A percentile compares a stretch with the other conserved stretches of the same genome.
phyloP scores from a whole-genome alignment of 1,284 basidiomycete species.

The Apiotrichum laibachii region DNA sequence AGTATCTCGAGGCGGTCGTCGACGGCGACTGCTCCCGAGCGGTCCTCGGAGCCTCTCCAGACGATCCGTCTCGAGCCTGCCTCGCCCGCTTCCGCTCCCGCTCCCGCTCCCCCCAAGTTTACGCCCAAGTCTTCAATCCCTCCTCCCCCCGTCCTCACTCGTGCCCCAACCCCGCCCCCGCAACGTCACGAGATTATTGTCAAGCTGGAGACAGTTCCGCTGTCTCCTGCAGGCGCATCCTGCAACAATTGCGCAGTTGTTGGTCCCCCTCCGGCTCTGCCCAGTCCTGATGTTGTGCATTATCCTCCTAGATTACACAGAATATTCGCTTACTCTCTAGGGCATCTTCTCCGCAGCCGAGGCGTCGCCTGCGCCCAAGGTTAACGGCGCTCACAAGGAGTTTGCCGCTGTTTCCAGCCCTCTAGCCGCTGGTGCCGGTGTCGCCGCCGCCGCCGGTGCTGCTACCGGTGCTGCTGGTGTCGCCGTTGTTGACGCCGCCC shows the following conservation, averaged over 20 bases:
- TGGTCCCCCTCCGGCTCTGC: conserved; percentile 2
- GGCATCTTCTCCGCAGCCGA: conserved; percentile 39
- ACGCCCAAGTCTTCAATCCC: not conserved
- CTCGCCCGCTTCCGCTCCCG: not conserved
- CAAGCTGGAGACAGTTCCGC: conserved; percentile 2
- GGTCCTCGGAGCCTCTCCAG: too few species aligned
- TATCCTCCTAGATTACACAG: not conserved
- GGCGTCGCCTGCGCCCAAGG: conserved; percentile 30
- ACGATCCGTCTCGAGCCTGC: too few species aligned
- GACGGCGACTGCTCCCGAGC: too few species aligned
- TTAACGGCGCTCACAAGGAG: conserved; percentile 12
- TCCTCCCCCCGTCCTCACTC: not conserved
- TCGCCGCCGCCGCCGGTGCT: conserved; percentile 10
- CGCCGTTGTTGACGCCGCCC: not conserved
- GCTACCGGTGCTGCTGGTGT: conserved; percentile 5
- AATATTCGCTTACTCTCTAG: conserved; percentile 23
- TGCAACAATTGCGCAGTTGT: not conserved
- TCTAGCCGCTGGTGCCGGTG: conserved; percentile 4
- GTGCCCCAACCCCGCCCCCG: not conserved
- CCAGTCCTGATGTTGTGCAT: conserved; percentile 20
- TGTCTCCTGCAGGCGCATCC: not conserved
- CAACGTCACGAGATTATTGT: conserved; percentile 2
- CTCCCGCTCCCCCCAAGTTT: not conserved
- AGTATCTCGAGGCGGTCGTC: too few species aligned
- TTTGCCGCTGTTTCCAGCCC: conserved; percentile 12